Base-by-base conservation (phyloP, 352 stramenopile species). In the Pythium aristosporum region DNA sequence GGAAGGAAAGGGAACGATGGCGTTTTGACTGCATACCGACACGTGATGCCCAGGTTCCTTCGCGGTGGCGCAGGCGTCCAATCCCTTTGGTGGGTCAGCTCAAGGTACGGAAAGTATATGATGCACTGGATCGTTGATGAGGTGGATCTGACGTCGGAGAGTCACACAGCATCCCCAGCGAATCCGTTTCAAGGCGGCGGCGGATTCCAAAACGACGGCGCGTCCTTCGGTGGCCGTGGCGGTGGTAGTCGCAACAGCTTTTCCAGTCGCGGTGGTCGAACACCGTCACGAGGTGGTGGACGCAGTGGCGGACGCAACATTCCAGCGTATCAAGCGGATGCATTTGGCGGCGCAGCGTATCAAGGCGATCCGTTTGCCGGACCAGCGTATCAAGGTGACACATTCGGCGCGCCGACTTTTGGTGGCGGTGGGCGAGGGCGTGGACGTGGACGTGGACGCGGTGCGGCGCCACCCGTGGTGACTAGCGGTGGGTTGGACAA, bases 21-120 rank as follows among this genome's bases (percentile, higher is more conserved):
- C 28, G 23, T 41, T 21, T 44, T 18, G n/a, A 39, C 44, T 49
- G 41, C 41, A 55, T 67, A 63, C 62, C 62, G 62, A 68, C 62
- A 20, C 46, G 55, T 48, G 61, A 16, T 53, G n/a, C 57, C 55
- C 65, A 71, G 65, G 65, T 67, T 61, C 51, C 39, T 71, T 71
- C 51, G 65, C 57, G 25, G 52, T 53, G 25, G 57, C 41, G 20
- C 56, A 42, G 23, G 46, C 49, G 28, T 41, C 48, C 5, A 71
- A 61, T 47, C 52, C 60, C 28, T 71, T 71, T 49, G 57, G 63
- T 28, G 41, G 58, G 21, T 51, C 52, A 20, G 57, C 23, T 16
- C 57, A 71, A 67, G 65, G 65, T 71, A 21, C 21, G 58, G 18
- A 30, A 37, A 48, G 13, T 20, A 30, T 6, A 5, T 30, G 28